Conservation (phyloP, 192 early-diverging fungal genomes). For the Backusella luteola region DNA sequence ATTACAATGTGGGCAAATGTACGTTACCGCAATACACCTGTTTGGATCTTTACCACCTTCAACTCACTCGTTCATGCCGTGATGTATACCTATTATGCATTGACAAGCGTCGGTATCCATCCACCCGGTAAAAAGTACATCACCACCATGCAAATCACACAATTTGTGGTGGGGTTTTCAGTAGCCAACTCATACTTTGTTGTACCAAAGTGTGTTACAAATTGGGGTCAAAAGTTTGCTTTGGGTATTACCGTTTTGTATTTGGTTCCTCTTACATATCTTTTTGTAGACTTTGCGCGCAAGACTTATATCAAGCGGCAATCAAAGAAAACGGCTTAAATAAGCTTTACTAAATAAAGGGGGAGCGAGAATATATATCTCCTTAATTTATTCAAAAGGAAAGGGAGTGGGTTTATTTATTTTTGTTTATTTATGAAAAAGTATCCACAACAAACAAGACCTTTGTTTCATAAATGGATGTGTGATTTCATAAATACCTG, state of each 20-base stretch:
- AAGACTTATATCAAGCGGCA: constrained; percentile 60
- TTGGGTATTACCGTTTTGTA: constrained; percentile 64
- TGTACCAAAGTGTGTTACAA: constrained; percentile 53
- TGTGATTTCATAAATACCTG: too few relatives aligned
- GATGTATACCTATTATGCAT: constrained; percentile 85
- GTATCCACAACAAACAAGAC: too few relatives aligned
- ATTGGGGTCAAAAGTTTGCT: constrained; percentile 49
- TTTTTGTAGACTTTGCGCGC: constrained; percentile 79
- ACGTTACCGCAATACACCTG: constrained; percentile 62
- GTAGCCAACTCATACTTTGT: constrained; percentile 68
- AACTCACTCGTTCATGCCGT: constrained; percentile 87
- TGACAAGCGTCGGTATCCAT: constrained; percentile 68
- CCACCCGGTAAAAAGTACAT: constrained; percentile 80
- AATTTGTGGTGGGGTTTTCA: constrained; percentile 75
- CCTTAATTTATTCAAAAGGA: too few relatives aligned
- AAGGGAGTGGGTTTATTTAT: too few relatives aligned
- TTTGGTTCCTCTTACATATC: constrained; percentile 67
- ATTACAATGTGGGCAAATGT: constrained; percentile 74
- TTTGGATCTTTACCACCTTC: constrained; percentile 79
- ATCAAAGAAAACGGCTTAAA: constrained; percentile 2
- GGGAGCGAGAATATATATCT: not conserved
- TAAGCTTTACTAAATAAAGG: not conserved
- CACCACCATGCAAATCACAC: constrained; percentile 79
- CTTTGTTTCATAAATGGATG: too few relatives aligned
- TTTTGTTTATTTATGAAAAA: too few relatives aligned